These are phyloP conservation scores for Lanmaoa pseudosensibilis DNA, from an alignment of 768 basidiomycete species.

Conservation along the genomic window DNA sequence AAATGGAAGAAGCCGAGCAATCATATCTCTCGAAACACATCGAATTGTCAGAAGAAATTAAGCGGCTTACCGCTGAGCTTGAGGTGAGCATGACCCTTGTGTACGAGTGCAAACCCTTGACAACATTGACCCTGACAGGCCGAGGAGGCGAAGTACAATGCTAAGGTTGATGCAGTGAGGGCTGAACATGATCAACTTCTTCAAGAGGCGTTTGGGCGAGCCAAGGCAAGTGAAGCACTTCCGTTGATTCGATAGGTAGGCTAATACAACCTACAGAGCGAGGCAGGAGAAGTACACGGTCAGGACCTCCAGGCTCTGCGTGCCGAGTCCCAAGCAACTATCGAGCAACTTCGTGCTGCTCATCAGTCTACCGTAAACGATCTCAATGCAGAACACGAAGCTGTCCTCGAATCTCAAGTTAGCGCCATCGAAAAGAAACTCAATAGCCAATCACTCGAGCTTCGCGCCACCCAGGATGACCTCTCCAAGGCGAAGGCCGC, in stretches of 20 bases:
- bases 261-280: conserved; percentile 46
- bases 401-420: conserved; percentile 56
- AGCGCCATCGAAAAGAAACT: conserved; percentile 63
- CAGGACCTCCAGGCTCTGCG: conserved; percentile 74
- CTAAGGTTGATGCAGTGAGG: conserved; percentile 64
- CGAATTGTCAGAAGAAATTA: conserved; percentile 55
- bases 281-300: conserved; percentile 67
- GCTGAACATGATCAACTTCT: conserved; percentile 62
- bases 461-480: conserved; percentile 85
- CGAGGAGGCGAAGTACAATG: conserved; percentile 67
- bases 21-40: conserved; percentile 49
- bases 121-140: conserved; percentile 40
- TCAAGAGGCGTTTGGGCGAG: conserved; percentile 71
- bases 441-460: conserved; percentile 60
- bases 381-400: conserved; percentile 63
- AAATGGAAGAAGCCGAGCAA: conserved; percentile 54
- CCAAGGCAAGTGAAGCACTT: conserved; percentile 54
- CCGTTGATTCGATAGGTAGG: not conserved
- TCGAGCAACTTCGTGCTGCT: conserved; percentile 65
- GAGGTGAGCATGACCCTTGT: conserved; percentile 46
- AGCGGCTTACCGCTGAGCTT: conserved; percentile 57
- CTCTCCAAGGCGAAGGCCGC: conserved; percentile 71
- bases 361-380: conserved; percentile 61
- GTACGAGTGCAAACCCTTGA: not conserved
- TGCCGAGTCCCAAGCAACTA: conserved; percentile 59